phyloP scores from a whole-genome alignment of 305 asterid species.

The Coffea humblotiana region DNA sequence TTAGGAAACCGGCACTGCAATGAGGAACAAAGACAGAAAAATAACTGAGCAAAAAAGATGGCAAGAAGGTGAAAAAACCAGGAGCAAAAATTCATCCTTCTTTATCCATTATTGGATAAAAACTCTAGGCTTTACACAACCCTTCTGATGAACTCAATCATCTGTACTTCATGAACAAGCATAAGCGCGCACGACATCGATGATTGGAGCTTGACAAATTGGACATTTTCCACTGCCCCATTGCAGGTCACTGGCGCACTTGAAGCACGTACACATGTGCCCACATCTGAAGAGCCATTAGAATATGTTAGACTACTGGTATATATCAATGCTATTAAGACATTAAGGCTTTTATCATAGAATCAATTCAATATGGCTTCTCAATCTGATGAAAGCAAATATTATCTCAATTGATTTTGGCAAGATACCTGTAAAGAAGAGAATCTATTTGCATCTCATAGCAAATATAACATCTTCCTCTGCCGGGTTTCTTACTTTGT shows the following conservation, averaged over 20 bases:
- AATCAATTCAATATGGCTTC: not conserved
- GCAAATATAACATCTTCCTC: conserved; percentile 66
- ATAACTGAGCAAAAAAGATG: not conserved
- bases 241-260: conserved; percentile 74
- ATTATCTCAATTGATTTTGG: not conserved
- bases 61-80: not conserved
- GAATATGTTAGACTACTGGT: not conserved
- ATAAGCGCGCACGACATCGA: conserved; percentile 61
- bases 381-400: not conserved
- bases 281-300: conserved; percentile 59
- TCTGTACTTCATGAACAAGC: conserved; percentile 36
- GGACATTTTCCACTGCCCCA: conserved; percentile 75
- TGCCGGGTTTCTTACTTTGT: conserved; percentile 26
- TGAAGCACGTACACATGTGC: conserved; percentile 91
- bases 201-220: conserved; percentile 64
- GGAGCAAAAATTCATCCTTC: conserved; percentile 14
- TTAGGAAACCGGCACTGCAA: not conserved
- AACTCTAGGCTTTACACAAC: conserved; percentile 3
- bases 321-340: not conserved
- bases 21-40: not conserved
- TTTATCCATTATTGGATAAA: not conserved
- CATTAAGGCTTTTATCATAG: not conserved
- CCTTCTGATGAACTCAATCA: conserved; percentile 33
- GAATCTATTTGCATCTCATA: conserved; percentile 59
- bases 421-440: conserved; percentile 69